These are phyloP conservation scores for Wolfiporia cocos DNA, from an alignment of 1,284 basidiomycete species.

Conservation along the genomic window DNA sequence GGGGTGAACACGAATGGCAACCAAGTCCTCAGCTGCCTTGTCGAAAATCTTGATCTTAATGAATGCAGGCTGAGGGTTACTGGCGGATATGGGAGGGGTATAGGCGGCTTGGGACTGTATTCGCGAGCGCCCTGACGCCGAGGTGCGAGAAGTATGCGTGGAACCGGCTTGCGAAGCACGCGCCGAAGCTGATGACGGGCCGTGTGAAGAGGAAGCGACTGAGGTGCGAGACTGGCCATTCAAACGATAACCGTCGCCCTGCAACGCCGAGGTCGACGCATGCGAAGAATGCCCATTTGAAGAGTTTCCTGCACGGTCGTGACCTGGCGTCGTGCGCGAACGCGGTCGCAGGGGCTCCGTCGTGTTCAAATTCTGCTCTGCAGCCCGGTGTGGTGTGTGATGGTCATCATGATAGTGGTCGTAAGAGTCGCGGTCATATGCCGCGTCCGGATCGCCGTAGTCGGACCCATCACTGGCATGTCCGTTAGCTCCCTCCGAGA, in stretches of 20 bases:
- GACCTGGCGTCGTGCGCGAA: slow-evolving; percentile 23
- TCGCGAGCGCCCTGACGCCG: slow-evolving; percentile 37
- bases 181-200: slow-evolving; percentile 38
- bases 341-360: slow-evolving; percentile 8
- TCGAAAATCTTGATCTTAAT: slow-evolving; percentile 99
- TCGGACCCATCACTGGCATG: slow-evolving; percentile 22
- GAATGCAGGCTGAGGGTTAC: slow-evolving; percentile 77
- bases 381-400: background rate
- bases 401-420: slow-evolving; percentile 5
- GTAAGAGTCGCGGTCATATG: slow-evolving; percentile 15
- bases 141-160: slow-evolving; percentile 30
- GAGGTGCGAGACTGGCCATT: slow-evolving; percentile 24
- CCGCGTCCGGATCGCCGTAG: slow-evolving; percentile 19
- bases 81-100: slow-evolving; percentile 68
- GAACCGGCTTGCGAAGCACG: slow-evolving; percentile 45
- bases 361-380: slow-evolving; percentile 1
- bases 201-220: slow-evolving; percentile 29
- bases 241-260: slow-evolving; percentile 33
- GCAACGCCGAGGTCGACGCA: slow-evolving; percentile 25
- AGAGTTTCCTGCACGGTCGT: slow-evolving; percentile 48
- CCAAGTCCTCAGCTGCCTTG: slow-evolving; percentile 85
- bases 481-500: slow-evolving; percentile 13
- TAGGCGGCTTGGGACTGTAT: slow-evolving; percentile 49
- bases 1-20: slow-evolving; percentile 98
- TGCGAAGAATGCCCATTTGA: slow-evolving; percentile 18